Base-by-base conservation (phyloP, 345 rosid species). In the Tarenaya hassleriana region DNA sequence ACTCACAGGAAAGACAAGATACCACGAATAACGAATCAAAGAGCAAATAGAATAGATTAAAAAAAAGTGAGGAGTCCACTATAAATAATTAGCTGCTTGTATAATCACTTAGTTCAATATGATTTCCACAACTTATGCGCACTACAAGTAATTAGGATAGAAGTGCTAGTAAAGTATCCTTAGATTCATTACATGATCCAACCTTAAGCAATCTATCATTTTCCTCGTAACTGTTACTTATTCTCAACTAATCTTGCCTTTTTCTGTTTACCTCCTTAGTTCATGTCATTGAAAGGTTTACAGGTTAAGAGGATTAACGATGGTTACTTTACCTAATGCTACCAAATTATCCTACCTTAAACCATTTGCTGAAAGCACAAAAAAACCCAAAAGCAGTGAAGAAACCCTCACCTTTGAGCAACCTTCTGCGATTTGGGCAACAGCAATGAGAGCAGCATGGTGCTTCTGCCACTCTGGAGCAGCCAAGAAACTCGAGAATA, bases 341-440 rank as follows among this genome's bases (percentile, higher is more conserved):
- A 20, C 10, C 41, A 12, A 34, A 16, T 34, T 21, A 39, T 39
- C 15, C 38, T 13, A 38, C 24, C 37, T 40, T 19, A 52, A 20
- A 9, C 7, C 5, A 35, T 33, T 33, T 38, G 16, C 32, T 29
- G 16, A 16, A 40, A 6, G 24, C 27, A 54, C 47, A 21, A 15
- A 29, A 4, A 41, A 50, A 43, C 34, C 40, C 46, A 34, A 33
- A 41, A 7, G 32, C 19, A 47, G 7, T 35, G n/a, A 37, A 21
- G 46, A 11, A 35, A 34, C 15, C 3, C 19, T 45, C 52, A 82
- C 85, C 89, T 82, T 82, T 46, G 85, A 72, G 66, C 89, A 82
- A 48, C 89, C 89, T 68, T 79, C 89, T 7, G 85, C 89, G 64
- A 82, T 82, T 50, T 82, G 89, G 34, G 85, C 82, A 41, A 82